Evolutionary conservation across 2,329 filamentous ascomycete species (phyloP), one percentile per base, ranked within the genome.

Genomic region (Botrytis galanthina): DNA sequence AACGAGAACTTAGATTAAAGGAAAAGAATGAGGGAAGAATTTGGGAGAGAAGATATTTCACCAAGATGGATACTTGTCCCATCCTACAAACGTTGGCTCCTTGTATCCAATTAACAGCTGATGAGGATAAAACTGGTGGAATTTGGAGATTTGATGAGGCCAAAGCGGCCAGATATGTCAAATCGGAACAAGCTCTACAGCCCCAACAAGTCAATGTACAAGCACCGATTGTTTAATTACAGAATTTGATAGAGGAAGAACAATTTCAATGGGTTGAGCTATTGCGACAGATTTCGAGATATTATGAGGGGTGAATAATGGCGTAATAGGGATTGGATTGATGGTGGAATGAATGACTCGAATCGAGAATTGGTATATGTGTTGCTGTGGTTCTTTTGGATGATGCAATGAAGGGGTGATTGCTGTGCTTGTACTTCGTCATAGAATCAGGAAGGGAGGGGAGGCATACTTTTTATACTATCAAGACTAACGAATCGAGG

Each of bases 1-100:
- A 98, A 85, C 90, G 94, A 22, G 93, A 88, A 82, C 86, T 90
- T 84, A 90, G 95, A 76, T 88, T 89, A 81, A 86, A 89, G 79
- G 95, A 98, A 82, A 89, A 89, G 79, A 86, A 88, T n/a, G 92
- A 94, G 78, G 90, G 90, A 32, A 87, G 87, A 61, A 86, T 89
- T 59, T 99, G 96, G 95, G 88, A 94, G 80, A 88, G 94, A 63
- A 88, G 92, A 72, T 98, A 96, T 85, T 99, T 98, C 84, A 89
- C 86, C 73, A 79, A 82, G 79, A 79, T 87, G 79, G 78, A 86
- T 85, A 80, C 85, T 74, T 84, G 85, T 73, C 74, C 78, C 29
- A 78, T 80, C 3, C 83, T 87, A 76, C 79, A 81, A 67, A 77
- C 81, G 46, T 80, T 88, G 62, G 84, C 82, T 4, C 83, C 82